Percentiles rank a stretch among this genome's conserved stretches.
phyloP scores from a whole-genome alignment of 2,329 filamentous ascomycete genomes.

The Leptographium procerum region DNA sequence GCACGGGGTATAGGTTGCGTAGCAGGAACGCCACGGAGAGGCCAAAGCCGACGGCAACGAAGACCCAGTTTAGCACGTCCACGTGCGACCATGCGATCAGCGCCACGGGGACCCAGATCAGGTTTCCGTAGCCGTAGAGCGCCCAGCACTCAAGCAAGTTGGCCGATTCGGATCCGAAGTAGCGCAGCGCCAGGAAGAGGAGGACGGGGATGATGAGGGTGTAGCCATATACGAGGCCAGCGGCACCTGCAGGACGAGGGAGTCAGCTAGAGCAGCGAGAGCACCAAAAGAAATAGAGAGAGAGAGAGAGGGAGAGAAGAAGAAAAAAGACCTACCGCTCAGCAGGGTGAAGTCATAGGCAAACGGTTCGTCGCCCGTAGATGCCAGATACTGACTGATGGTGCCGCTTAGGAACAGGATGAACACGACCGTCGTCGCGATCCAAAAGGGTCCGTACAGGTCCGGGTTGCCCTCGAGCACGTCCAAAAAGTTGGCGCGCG shows the following conservation, averaged over 20 bases:
- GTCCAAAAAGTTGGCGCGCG: constrained; percentile 89
- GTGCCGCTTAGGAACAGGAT: constrained; percentile 93
- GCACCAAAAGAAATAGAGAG: not conserved
- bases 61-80: constrained; percentile 81
- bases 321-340: constrained; percentile 48
- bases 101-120: constrained; percentile 95
- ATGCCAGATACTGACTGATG: constrained; percentile 78
- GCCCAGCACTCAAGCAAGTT: constrained; percentile 93
- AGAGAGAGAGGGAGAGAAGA: not conserved
- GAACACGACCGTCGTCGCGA: constrained; percentile 91
- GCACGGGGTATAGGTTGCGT: constrained; percentile 79
- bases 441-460: constrained; percentile 96
- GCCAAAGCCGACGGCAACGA: constrained; percentile 78
- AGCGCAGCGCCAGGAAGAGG: constrained; percentile 80
- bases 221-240: constrained; percentile 91
- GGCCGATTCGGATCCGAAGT: constrained; percentile 89
- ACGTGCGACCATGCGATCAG: constrained; percentile 83
- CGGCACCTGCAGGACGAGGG: constrained; percentile 60
- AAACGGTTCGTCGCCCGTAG: constrained; percentile 59
- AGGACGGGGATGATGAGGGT: constrained; percentile 75
- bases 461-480: constrained; percentile 95
- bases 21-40: constrained; percentile 75
- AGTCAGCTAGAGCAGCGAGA: constrained; percentile 7
- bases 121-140: constrained; percentile 89
- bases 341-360: constrained; percentile 85